These are phyloP conservation scores for Setomelanomma holmii DNA, from an alignment of 2,329 filamentous ascomycete genomes.

Conservation along the genomic window DNA sequence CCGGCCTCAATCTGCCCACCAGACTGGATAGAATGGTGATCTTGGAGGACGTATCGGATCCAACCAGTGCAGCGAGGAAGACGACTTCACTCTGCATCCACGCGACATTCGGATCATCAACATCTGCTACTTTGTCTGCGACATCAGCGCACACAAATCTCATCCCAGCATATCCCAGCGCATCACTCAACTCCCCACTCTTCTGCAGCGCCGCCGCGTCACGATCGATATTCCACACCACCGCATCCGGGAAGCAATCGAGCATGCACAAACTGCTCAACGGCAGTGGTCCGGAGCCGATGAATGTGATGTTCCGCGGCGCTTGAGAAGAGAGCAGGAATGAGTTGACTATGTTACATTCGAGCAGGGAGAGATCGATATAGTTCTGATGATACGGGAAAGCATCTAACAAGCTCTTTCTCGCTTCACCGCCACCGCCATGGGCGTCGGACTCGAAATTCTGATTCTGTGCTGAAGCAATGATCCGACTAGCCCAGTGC, in stretches of 20 bases:
- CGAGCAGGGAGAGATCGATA: slow-evolving; percentile 56
- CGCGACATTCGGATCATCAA: slow-evolving; percentile 5
- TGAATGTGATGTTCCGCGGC: slow-evolving; percentile 53
- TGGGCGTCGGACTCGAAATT: too few species aligned
- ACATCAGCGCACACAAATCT: slow-evolving; percentile 50
- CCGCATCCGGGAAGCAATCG: slow-evolving; percentile 38
- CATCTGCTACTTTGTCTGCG: neutral
- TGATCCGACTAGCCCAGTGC: slow-evolving; percentile 53
- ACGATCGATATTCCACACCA: slow-evolving; percentile 54
- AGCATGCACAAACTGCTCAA: slow-evolving; percentile 57
- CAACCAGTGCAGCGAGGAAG: slow-evolving; percentile 60
- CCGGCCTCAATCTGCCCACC: slow-evolving; percentile 49
- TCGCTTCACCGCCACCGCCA: too few species aligned
- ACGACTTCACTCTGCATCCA: slow-evolving; percentile 55
- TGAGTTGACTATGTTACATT: slow-evolving; percentile 52
- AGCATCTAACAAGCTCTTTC: slow-evolving; percentile 27
- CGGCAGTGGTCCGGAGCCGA: slow-evolving; percentile 60
- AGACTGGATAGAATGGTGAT: slow-evolving; percentile 49
- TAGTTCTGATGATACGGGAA: slow-evolving; percentile 63
- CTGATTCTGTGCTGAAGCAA: neutral
- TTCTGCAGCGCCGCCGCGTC: slow-evolving; percentile 44
- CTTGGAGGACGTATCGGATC: slow-evolving; percentile 53
- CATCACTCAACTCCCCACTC: slow-evolving; percentile 39
- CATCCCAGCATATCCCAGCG: slow-evolving; percentile 48
- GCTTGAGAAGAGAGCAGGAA: slow-evolving; percentile 35